A percentile compares a stretch with the other conserved stretches of the same genome.
Evolutionary conservation across 345 rosid genomes (phyloP).

Genomic region (Dimocarpus longan): DNA sequence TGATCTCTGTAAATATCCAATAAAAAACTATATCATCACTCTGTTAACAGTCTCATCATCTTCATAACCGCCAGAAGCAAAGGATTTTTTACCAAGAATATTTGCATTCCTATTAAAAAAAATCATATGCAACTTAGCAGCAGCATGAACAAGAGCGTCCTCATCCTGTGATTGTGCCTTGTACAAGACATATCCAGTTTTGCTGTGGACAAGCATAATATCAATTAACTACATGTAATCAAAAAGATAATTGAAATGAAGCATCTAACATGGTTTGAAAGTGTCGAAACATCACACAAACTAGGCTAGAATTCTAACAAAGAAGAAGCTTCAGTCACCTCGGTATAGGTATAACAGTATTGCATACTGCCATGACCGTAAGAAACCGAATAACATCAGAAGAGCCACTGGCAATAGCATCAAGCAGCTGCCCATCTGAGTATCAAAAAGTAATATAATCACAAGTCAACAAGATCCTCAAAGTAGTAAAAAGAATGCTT

Average conservation of each 20-base stretch:
- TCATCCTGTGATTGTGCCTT: constrained; percentile 99
- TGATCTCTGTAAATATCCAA: constrained; percentile 62
- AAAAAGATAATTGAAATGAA: background rate
- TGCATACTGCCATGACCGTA: constrained; percentile 92
- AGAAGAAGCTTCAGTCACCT: constrained; percentile 49
- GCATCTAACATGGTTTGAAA: constrained; percentile 1
- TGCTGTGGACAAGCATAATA: constrained; percentile 47
- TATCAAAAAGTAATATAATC: constrained; percentile 10
- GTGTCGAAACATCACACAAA: background rate
- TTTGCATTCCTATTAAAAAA: constrained; percentile 69
- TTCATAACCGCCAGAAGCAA: constrained; percentile 25
- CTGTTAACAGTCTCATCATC: constrained; percentile 20
- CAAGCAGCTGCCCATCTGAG: constrained; percentile 68
- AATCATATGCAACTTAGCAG: constrained; percentile 83
- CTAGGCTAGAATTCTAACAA: constrained; percentile 14
- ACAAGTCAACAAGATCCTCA: constrained; percentile 16
- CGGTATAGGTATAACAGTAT: constrained; percentile 84
- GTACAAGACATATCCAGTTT: constrained; percentile 74
- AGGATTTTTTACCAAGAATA: constrained; percentile 60
- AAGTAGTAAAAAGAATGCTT: constrained; percentile 8
- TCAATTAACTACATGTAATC: constrained; percentile 10
- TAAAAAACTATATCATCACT: constrained; percentile 18
- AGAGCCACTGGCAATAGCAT: constrained; percentile 76
- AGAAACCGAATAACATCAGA: constrained; percentile 82
- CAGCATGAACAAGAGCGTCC: constrained; percentile 97